phyloP scores from a whole-genome alignment of 495 filamentous ascomycete genomes.

The Penicillium flavigenum region DNA sequence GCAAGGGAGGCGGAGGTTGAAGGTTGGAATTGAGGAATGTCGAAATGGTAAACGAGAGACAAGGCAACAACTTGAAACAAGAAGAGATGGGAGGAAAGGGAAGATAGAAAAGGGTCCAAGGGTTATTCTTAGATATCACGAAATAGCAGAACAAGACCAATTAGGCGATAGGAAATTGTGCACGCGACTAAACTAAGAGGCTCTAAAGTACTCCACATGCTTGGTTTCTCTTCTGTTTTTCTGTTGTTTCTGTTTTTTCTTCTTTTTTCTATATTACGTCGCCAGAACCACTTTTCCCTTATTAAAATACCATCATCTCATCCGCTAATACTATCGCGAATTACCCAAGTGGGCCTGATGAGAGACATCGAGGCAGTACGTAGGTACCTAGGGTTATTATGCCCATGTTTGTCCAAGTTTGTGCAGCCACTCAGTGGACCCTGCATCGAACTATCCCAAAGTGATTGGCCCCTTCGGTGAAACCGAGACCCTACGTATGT shows the following conservation, averaged over 20 bases:
- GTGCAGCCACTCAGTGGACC: conserved; percentile 11
- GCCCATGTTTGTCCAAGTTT: not conserved
- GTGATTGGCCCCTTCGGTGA: not conserved
- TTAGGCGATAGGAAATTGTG: conserved; percentile 10
- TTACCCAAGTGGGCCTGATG: not conserved
- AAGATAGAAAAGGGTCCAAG: not conserved
- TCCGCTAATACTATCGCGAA: not conserved
- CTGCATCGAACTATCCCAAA: conserved; percentile 7
- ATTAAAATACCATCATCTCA: not conserved
- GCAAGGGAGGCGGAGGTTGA: not conserved
- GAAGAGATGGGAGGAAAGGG: not conserved
- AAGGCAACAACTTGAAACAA: not conserved
- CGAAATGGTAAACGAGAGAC: not conserved
- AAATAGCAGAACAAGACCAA: conserved; percentile 7
- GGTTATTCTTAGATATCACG: conserved; percentile 7
- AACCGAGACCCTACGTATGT: not conserved
- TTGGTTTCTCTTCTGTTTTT: conserved; percentile 6
- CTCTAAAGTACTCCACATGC: conserved; percentile 5
- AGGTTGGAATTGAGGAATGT: conserved; percentile 4
- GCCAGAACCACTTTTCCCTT: conserved; percentile 1
- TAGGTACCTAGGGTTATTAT: conserved; percentile 7
- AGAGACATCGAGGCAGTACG: not conserved
- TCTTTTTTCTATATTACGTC: not conserved
- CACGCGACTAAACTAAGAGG: conserved; percentile 8
- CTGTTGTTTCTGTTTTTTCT: not conserved